Conservation (phyloP, 768 basidiomycete genomes). For the Mycena floridula region DNA sequence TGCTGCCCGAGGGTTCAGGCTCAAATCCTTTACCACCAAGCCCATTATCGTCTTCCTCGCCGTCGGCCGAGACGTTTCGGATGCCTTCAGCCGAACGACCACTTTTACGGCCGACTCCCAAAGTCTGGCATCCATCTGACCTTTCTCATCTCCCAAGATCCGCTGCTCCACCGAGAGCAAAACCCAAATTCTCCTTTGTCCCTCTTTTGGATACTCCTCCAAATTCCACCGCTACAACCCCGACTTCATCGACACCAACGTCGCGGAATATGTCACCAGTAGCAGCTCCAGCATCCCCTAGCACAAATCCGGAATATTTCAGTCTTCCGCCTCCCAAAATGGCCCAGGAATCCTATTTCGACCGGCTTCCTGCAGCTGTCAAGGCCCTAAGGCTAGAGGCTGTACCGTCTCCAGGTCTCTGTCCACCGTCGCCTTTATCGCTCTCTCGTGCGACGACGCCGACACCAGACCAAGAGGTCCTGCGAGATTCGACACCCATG, state of each 20-base stretch:
- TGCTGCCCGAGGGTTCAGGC: constrained; percentile 27
- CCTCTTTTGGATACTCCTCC: constrained; percentile 30
- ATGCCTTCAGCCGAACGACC: background rate
- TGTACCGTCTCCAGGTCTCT: background rate
- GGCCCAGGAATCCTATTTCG: no score
- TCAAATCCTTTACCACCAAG: no score
- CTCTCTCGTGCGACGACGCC: background rate
- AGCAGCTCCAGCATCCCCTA: no score
- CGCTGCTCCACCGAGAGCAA: constrained; percentile 15
- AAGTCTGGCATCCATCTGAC: constrained; percentile 12
- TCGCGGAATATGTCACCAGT: background rate
- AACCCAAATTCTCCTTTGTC: constrained; percentile 27
- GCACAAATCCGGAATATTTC: no score
- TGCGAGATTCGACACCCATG: constrained; percentile 1
- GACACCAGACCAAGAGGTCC: constrained; percentile 1
- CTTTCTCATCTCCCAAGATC: constrained; percentile 25
- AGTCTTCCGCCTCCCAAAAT: no score
- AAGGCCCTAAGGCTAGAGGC: background rate
- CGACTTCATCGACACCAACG: background rate
- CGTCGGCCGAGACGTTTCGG: constrained; percentile 1
- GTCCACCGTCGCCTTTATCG: background rate
- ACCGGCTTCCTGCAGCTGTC: background rate
- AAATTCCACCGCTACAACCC: constrained; percentile 6
- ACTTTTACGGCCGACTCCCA: constrained; percentile 7
- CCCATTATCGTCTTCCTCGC: constrained; percentile 2